Conservation (phyloP, 2,329 filamentous ascomycete genomes). For the Xylariomycetidae sp. region DNA sequence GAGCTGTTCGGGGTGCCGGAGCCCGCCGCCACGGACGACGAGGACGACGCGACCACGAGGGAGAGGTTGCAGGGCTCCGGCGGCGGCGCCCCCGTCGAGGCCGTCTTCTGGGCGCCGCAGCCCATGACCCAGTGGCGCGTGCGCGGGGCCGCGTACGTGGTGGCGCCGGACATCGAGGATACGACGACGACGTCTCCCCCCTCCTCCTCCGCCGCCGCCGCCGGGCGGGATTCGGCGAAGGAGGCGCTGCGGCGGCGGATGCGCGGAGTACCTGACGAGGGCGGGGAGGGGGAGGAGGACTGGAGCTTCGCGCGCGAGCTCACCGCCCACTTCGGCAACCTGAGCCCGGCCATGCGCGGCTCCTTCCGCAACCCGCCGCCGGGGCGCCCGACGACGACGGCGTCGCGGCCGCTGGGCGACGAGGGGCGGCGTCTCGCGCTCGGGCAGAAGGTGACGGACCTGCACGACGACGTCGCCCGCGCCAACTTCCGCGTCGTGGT, state of each 20-base stretch:
- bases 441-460: constrained; percentile 61
- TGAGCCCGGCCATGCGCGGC: constrained; percentile 73
- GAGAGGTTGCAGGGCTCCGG: constrained; percentile 40
- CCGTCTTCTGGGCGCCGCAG: constrained; percentile 60
- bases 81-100: constrained; percentile 69
- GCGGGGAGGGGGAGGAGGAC: constrained; percentile 31
- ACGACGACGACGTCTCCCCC: constrained; percentile 46
- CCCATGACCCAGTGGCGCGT: constrained; percentile 78
- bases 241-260: background rate
- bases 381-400: constrained; percentile 53
- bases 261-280: constrained; percentile 8
- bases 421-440: constrained; percentile 36
- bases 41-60: constrained; percentile 33
- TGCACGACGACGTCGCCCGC: constrained; percentile 65
- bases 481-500: constrained; percentile 78
- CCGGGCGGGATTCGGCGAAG: background rate
- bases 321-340: constrained; percentile 84
- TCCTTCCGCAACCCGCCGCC: constrained; percentile 68
- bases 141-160: constrained; percentile 66
- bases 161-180: constrained; percentile 58
- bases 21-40: constrained; percentile 29
- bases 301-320: constrained; percentile 81
- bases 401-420: constrained; percentile 37
- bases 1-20: constrained; percentile 50
- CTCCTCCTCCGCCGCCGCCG: background rate